Base-by-base conservation (phyloP, 1,284 basidiomycete genomes). In the Cryptococcus neoformans region DNA sequence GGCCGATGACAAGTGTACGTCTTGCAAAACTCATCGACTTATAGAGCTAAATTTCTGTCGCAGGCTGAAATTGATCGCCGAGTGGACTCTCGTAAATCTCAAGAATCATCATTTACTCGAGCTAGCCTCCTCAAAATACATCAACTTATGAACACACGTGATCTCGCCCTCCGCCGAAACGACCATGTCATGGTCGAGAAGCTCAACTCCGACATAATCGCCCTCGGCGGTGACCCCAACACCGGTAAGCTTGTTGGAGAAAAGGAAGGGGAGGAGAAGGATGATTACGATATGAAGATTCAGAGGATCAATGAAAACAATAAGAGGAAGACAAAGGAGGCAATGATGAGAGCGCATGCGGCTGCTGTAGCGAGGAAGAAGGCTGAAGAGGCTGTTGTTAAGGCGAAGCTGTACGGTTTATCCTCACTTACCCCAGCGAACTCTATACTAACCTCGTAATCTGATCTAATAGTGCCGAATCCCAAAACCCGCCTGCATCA, bases 231-330 rank as follows among this genome's bases (percentile, higher is more conserved):
- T 7, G 74, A 79, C 48, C 74, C 72, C 6, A 49, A 53, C 8
- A 57, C 39, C 14, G 48, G 48, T 21, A 47, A 39, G 12, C 11
- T 47, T 44, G 48, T 37, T 34, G 34, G 41, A 38, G 37, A 47
- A 47, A 34, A 9, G 34, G 46, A 53, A 11, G 58, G 58, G 56
- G 56, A 61, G n/a, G 66, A 58, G 28, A 78, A 76, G 48, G 67
- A 58, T 56, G 74, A 79, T 6, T 76, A 79, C 61, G 80, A 79
- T 45, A 85, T 86, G 58, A 78, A 84, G 64, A 81, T 94, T 37
- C 84, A 87, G 16, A 85, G 80, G 70, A 87, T 96, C 58, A 95
- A 94, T 72, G 90, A 93, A 76, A 84, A 90, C 52, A 95, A 97
- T 73, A 83, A 90, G 44, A 84, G 83, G 63, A 85, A 87, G 48